Conservation (phyloP, 306 rosid species). For the Aeschynomene evenia region DNA sequence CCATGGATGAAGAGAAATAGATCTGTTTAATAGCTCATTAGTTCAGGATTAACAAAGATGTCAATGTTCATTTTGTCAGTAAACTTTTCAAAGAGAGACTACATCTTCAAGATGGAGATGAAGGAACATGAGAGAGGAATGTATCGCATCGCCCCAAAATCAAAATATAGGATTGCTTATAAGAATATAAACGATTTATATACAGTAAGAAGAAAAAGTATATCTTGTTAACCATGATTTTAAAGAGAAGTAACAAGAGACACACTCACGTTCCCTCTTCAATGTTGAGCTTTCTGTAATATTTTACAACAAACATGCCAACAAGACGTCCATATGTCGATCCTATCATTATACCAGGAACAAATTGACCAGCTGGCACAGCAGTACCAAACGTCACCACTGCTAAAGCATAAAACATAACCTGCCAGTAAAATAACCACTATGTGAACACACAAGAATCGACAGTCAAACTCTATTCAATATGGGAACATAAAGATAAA, state of each 20-base stretch:
- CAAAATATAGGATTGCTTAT: slow-evolving; percentile 3
- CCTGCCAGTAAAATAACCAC: slow-evolving; percentile 54
- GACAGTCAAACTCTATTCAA: slow-evolving; percentile 20
- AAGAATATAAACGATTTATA: background rate
- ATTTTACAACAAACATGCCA: slow-evolving; percentile 86
- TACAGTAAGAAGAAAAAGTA: background rate
- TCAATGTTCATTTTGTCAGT: background rate
- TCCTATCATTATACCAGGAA: slow-evolving; percentile 97
- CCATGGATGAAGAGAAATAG: background rate
- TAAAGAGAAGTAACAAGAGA: slow-evolving; percentile 22
- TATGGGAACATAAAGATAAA: slow-evolving; percentile 20
- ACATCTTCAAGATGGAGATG: background rate
- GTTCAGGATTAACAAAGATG: slow-evolving; percentile 8
- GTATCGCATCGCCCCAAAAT: slow-evolving; percentile 2
- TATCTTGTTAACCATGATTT: slow-evolving; percentile 16
- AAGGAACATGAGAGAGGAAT: background rate
- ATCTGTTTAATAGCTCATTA: background rate
- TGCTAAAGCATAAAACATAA: slow-evolving; percentile 90
- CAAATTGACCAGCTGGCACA: slow-evolving; percentile 97
- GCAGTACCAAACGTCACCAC: slow-evolving; percentile 95
- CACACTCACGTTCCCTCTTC: slow-evolving; percentile 97
- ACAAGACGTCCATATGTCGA: slow-evolving; percentile 97
- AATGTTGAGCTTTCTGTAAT: slow-evolving; percentile 83
- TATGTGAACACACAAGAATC: slow-evolving; percentile 1
- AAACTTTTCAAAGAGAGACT: slow-evolving; percentile 3